These are phyloP conservation scores for Leccinellum rugosiceps DNA, from an alignment of 768 basidiomycete species.

Conservation along the genomic window DNA sequence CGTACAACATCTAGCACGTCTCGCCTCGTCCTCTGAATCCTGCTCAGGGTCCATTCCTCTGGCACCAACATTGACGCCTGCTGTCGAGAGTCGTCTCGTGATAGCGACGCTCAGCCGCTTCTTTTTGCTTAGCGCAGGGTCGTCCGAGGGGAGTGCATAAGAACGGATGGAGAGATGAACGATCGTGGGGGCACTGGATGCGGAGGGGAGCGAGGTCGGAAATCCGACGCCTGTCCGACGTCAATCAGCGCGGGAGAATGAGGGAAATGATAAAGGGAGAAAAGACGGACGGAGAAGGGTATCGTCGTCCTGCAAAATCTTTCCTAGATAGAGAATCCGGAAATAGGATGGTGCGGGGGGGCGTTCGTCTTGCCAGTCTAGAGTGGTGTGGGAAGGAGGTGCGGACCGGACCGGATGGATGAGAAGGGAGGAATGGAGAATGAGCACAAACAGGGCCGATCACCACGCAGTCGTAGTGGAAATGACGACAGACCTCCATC, in stretches of 20 bases:
- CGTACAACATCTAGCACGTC: constrained; percentile 33
- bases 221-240: constrained; percentile 29
- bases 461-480: constrained; percentile 9
- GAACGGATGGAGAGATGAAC: constrained; percentile 75
- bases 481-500: constrained; percentile 41
- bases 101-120: constrained; percentile 32
- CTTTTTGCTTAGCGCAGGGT: constrained; percentile 56
- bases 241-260: constrained; percentile 6
- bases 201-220: constrained; percentile 25
- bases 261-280: background rate
- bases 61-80: background rate
- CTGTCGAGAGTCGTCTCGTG: constrained; percentile 21
- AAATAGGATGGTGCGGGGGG: constrained; percentile 77
- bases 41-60: background rate
- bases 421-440: background rate
- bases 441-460: constrained; percentile 12
- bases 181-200: constrained; percentile 46
- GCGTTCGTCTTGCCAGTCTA: constrained; percentile 77
- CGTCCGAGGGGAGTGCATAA: constrained; percentile 47
- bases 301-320: constrained; percentile 82
- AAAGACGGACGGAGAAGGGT: constrained; percentile 56
- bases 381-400: background rate
- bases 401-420: background rate
- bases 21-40: constrained; percentile 13
- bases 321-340: constrained; percentile 72